Conservation (phyloP, 805 yeast genomes). For the Lachancea thermotolerans region DNA sequence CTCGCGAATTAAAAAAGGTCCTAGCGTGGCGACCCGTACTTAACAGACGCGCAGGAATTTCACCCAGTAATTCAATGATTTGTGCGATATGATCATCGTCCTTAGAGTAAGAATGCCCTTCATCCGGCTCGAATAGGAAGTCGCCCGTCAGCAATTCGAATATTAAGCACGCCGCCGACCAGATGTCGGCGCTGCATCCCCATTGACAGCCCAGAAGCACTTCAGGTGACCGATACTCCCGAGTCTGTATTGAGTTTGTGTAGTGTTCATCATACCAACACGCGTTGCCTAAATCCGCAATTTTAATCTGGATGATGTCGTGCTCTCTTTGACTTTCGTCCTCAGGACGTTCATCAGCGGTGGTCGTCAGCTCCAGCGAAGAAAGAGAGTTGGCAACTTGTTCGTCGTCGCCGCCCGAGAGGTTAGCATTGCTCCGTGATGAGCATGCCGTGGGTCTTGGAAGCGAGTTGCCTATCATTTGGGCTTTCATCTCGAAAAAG, state of each 20-base stretch:
- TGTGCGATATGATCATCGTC: constrained; percentile 98
- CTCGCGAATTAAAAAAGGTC: constrained; percentile 58
- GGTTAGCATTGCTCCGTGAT: constrained; percentile 12
- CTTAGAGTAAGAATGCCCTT: constrained; percentile 67
- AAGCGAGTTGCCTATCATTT: constrained; percentile 17
- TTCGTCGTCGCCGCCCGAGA: constrained; percentile 15
- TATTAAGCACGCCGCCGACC: constrained; percentile 91
- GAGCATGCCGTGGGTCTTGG: constrained; percentile 12
- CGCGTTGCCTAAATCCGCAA: constrained; percentile 92
- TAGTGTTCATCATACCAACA: constrained; percentile 77
- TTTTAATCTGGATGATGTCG: constrained; percentile 60
- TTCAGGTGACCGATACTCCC: constrained; percentile 92
- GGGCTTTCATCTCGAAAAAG: constrained; percentile 30
- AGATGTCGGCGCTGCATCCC: constrained; percentile 93
- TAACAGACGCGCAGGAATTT: constrained; percentile 52
- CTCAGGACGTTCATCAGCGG: constrained; percentile 3
- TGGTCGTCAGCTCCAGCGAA: constrained; percentile 30
- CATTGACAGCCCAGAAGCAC: constrained; percentile 71
- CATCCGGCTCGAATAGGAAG: constrained; percentile 81
- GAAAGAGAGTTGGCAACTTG: constrained; percentile 35
- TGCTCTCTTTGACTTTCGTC: background rate
- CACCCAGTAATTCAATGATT: constrained; percentile 75
- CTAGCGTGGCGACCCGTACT: constrained; percentile 55
- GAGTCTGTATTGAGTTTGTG: constrained; percentile 83
- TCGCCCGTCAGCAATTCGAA: constrained; percentile 94